Evolutionary conservation across 2,329 filamentous ascomycete genomes (phyloP).

Genomic region (Camillea tinctor): DNA sequence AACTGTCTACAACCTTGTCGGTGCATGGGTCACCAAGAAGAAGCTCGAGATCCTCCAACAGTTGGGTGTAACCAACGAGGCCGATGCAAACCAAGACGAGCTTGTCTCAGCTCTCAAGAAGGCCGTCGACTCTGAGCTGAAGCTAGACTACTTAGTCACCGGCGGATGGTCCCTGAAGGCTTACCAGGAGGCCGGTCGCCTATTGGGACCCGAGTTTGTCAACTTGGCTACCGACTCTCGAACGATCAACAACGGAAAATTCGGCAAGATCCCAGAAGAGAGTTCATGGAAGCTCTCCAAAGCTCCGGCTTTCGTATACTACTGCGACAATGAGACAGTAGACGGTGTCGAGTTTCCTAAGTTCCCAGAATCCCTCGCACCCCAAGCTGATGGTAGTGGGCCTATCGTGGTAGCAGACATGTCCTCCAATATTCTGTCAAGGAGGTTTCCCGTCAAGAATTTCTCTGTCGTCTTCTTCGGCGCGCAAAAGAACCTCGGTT

Average conservation of each 20-base stretch:
- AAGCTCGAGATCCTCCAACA: conserved; percentile 58
- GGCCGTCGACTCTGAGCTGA: conserved; percentile 67
- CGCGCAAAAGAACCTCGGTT: conserved; percentile 91
- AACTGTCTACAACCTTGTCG: conserved; percentile 78
- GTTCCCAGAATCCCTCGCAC: conserved; percentile 63
- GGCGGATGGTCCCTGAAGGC: conserved; percentile 91
- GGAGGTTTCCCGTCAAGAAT: conserved; percentile 73
- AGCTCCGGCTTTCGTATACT: conserved; percentile 75
- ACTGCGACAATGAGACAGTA: conserved; percentile 91
- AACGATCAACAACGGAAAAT: conserved; percentile 72
- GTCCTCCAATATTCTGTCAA: conserved; percentile 88
- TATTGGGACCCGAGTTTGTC: conserved; percentile 75
- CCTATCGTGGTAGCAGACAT: conserved; percentile 88
- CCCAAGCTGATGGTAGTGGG: conserved; percentile 58
- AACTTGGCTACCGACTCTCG: conserved; percentile 74
- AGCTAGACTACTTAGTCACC: conserved; percentile 86
- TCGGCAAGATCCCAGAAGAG: conserved; percentile 78
- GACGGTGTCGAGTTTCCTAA: conserved; percentile 86
- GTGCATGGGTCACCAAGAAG: conserved; percentile 75
- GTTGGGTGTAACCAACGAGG: conserved; percentile 43
- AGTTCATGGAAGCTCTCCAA: conserved; percentile 72
- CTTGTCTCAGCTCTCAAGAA: conserved; percentile 60
- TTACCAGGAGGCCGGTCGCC: conserved; percentile 73
- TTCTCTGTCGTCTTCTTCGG: conserved; percentile 87
- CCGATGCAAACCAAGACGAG: conserved; percentile 51